Evolutionary conservation across 768 basidiomycete species (phyloP).

Genomic region (Boletus rubropictus): DNA sequence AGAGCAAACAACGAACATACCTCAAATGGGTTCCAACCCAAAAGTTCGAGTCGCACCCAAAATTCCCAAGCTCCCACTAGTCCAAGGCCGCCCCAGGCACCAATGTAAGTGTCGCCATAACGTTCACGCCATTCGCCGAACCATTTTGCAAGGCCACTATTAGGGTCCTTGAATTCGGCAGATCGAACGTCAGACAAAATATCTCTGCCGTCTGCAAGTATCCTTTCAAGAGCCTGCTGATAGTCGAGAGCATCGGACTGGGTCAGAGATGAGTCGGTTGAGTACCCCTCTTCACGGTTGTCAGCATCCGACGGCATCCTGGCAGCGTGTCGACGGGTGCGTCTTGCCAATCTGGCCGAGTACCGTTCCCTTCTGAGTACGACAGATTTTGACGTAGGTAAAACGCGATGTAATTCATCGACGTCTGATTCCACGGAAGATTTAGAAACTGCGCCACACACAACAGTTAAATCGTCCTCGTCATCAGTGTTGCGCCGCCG

Average conservation of each 20-base stretch:
- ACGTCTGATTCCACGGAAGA: conserved; percentile 33
- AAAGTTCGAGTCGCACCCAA: conserved; percentile 81
- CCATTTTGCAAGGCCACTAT: conserved; percentile 58
- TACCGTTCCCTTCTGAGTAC: conserved; percentile 50
- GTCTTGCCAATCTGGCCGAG: conserved; percentile 53
- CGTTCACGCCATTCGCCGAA: conserved; percentile 70
- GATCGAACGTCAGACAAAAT: conserved; percentile 79
- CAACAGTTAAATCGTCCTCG: conserved; percentile 68
- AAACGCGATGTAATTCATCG: conserved; percentile 58
- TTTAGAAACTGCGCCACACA: conserved; percentile 52
- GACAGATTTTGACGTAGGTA: conserved; percentile 43
- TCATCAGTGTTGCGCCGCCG: conserved; percentile 71
- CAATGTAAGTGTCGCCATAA: conserved; percentile 75
- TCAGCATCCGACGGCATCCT: conserved; percentile 26
- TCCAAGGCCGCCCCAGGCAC: conserved; percentile 87
- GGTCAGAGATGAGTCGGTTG: conserved; percentile 74
- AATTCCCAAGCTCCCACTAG: conserved; percentile 91
- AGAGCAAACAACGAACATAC: conserved; percentile 36
- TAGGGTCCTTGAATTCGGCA: conserved; percentile 78
- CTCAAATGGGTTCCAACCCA: conserved; percentile 85
- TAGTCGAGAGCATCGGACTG: conserved; percentile 69
- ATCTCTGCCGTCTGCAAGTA: conserved; percentile 46
- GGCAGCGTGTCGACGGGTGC: conserved; percentile 36
- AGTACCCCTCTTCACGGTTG: conserved; percentile 68
- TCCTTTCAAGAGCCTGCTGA: conserved; percentile 48